These are phyloP conservation scores for Deinandra increscens DNA, from an alignment of 129 eudicot species.

Conservation along the genomic window DNA sequence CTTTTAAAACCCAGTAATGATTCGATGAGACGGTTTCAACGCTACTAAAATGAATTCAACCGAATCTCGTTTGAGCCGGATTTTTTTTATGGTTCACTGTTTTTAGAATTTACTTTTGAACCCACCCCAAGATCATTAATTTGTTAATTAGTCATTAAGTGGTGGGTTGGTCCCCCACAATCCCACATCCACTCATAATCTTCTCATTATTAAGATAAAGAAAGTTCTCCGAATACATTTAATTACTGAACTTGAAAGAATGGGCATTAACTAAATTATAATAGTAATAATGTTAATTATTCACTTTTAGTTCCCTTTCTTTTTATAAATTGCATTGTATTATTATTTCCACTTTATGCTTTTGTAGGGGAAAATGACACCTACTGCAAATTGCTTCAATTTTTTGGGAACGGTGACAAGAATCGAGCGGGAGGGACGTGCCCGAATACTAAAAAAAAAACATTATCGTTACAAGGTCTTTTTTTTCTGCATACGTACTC, in stretches of 20 bases:
- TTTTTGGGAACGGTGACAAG: slow-evolving; percentile 14
- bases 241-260: neutral
- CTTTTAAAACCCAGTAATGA: no score
- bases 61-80: no score
- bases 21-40: no score
- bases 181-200: slow-evolving; percentile 23
- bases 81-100: no score
- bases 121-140: neutral
- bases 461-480: no score
- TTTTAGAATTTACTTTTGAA: no score
- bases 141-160: slow-evolving; percentile 9
- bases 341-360: slow-evolving; percentile 27
- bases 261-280: slow-evolving; percentile 7
- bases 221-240: slow-evolving; percentile 14
- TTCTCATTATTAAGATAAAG: slow-evolving; percentile 21
- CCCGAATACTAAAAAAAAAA: no score
- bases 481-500: no score
- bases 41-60: no score
- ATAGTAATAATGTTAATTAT: slow-evolving; percentile 16
- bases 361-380: slow-evolving; percentile 21
- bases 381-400: slow-evolving; percentile 19
- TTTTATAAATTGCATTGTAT: slow-evolving; percentile 14
- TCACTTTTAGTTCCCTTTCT: slow-evolving; percentile 26
- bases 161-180: slow-evolving; percentile 33
- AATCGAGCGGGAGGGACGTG: no score